Conservation (phyloP, 495 filamentous ascomycete genomes). For the Penicillium psychrofluorescens region DNA sequence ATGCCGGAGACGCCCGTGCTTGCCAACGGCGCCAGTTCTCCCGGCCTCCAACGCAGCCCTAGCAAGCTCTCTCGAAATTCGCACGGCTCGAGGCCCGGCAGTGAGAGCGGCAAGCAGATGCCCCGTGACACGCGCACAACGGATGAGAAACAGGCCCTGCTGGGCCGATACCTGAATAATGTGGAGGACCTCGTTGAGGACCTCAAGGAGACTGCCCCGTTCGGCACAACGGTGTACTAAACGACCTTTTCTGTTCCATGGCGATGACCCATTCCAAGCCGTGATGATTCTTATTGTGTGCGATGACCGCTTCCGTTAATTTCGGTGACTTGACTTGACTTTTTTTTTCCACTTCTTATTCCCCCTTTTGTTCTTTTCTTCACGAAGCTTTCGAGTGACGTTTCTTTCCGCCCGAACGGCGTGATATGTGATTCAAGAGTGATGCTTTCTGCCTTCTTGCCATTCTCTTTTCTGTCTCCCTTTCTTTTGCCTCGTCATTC, state of each 20-base stretch:
- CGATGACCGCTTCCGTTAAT: conserved; percentile 10
- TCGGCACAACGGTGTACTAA: conserved; percentile 40
- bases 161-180: conserved; percentile 77
- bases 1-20: conserved; percentile 77
- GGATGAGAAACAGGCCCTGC: conserved; percentile 77
- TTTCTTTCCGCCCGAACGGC: background rate
- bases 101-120: conserved; percentile 20
- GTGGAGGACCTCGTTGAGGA: conserved; percentile 91
- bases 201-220: conserved; percentile 65
- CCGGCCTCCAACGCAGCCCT: conserved; percentile 59
- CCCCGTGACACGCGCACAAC: conserved; percentile 57
- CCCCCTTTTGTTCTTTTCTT: conserved; percentile 12
- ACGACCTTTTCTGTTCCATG: conserved; percentile 3
- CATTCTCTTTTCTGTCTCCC: conserved; percentile 9
- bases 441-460: conserved; percentile 2
- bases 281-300: background rate
- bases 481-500: conserved; percentile 7
- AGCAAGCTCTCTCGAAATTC: conserved; percentile 49
- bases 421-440: background rate
- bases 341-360: conserved; percentile 11
- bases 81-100: conserved; percentile 25
- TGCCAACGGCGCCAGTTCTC: conserved; percentile 16
- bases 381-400: conserved; percentile 10
- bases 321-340: conserved; percentile 13
- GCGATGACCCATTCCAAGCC: no score